Base-by-base conservation (phyloP, 768 basidiomycete species). In the Rhizopogon roseolus region DNA sequence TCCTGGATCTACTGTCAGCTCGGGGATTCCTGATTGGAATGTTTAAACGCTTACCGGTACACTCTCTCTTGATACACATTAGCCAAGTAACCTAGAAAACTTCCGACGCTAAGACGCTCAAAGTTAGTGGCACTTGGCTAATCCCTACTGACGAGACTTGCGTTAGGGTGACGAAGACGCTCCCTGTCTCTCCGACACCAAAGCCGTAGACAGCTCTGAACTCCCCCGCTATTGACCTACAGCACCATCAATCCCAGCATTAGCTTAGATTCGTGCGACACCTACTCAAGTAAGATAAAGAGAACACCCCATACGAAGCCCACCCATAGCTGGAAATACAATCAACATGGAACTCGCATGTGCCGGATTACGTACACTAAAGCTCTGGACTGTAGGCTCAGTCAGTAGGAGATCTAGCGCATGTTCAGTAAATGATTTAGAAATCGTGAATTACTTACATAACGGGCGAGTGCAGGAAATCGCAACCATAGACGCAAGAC, bases 311-410 rank as follows among this genome's bases (percentile, higher is more conserved):
- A 93, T 32, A 32, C 29, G 29, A 32, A 32, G 29, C 29, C 29
- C 8, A 8, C 29, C 29, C 29, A 32, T 32, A 32, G 29, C 29
- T 32, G 29, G 29, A 10, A 32, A 32, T 32, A 32, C 9, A 32
- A 32, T 32, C 29, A 0, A 80, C 77, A 55, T 84, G 85, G n/a
- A 86, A 62, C 84, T 88, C 65, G 39, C 22, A 0, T 13, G 14
- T 14, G 11, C 14, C 5, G 42, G 36, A 16, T 39, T 68, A 22
- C 81, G 39, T 62, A 88, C 86, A 62, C 82, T 85, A 63, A 93
- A 88, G 60, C 82, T 83, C 3, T 78, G 68, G 5, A 93, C 90
- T 37, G 86, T 77, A 0, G 87, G 87, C 64, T 94, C 93, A 0
- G 65, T 64, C 37, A 65, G 45, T 16, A 69, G 55, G 10, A 68